A percentile compares a stretch with the other conserved stretches of the same genome.
Conservation (phyloP, 2,329 filamentous ascomycete genomes). For the Helicocarpus griseus region DNA sequence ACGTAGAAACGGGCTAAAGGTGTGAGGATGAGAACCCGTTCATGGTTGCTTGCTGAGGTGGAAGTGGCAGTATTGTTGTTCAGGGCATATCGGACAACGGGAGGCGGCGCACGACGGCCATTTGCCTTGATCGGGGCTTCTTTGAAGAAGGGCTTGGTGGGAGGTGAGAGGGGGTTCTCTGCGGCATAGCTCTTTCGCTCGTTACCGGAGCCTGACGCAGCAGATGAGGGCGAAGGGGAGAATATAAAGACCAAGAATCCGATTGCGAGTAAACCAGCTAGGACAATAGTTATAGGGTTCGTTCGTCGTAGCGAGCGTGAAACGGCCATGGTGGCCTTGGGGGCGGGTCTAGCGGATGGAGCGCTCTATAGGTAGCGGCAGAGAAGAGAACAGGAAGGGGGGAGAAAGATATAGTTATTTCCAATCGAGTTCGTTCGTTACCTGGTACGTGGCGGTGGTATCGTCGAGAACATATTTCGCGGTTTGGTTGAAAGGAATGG, state of each 20-base stretch:
- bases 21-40: constrained; percentile 83
- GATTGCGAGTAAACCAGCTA: constrained; percentile 63
- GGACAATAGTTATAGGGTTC: constrained; percentile 63
- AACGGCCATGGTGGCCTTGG: constrained; percentile 42
- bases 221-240: constrained; percentile 44
- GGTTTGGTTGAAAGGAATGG: not conserved
- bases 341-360: not conserved
- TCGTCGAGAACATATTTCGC: constrained; percentile 1
- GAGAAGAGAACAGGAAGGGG: not conserved
- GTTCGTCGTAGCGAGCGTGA: constrained; percentile 65
- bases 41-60: constrained; percentile 65
- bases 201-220: constrained; percentile 38
- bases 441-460: not conserved
- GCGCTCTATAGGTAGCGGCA: not conserved
- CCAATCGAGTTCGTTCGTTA: not conserved
- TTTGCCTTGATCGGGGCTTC: constrained; percentile 40
- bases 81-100: constrained; percentile 85
- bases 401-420: not conserved
- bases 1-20: constrained; percentile 90
- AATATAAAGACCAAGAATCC: constrained; percentile 59
- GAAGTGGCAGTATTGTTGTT: constrained; percentile 83
- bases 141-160: constrained; percentile 65
- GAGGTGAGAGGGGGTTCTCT: constrained; percentile 61
- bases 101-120: constrained; percentile 55
- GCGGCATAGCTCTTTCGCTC: constrained; percentile 50